Percentiles rank a stretch among this genome's conserved stretches.
These are phyloP conservation scores for Peterozyma toletana DNA, from an alignment of 805 yeast species.

Conservation along the genomic window DNA sequence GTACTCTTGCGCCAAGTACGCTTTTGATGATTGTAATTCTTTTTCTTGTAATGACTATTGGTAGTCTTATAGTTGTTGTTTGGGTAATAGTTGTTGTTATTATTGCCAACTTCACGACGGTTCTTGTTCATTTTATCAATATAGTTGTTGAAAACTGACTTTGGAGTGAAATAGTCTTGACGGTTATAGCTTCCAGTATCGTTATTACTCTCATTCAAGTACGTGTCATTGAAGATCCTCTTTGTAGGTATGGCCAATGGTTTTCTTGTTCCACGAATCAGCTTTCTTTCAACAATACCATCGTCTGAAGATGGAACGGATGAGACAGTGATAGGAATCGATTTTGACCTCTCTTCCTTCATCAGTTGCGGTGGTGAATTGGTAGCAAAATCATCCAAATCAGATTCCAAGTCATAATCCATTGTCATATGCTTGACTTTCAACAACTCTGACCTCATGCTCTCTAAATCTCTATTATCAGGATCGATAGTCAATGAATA, in stretches of 20 bases:
- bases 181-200: conserved; percentile 37
- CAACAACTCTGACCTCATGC: conserved; percentile 53
- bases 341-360: conserved; percentile 10
- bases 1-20: conserved; percentile 14
- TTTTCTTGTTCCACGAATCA: conserved; percentile 38
- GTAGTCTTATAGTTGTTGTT: conserved; percentile 4
- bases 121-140: conserved; percentile 54
- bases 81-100: conserved; percentile 11
- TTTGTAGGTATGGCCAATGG: conserved; percentile 59
- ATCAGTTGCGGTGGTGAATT: not conserved
- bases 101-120: conserved; percentile 10
- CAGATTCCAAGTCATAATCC: conserved; percentile 57
- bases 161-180: conserved; percentile 74
- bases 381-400: not conserved
- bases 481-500: conserved; percentile 82
- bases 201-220: conserved; percentile 9
- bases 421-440: conserved; percentile 66
- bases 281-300: conserved; percentile 10
- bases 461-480: conserved; percentile 60
- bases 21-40: conserved; percentile 8
- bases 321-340: conserved; percentile 6
- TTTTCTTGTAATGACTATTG: conserved; percentile 2
- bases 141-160: conserved; percentile 61
- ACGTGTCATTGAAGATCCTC: conserved; percentile 10
- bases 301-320: conserved; percentile 6